Evolutionary conservation across 140 eudicot genomes (phyloP).

Genomic region (Senecio squalidus): DNA sequence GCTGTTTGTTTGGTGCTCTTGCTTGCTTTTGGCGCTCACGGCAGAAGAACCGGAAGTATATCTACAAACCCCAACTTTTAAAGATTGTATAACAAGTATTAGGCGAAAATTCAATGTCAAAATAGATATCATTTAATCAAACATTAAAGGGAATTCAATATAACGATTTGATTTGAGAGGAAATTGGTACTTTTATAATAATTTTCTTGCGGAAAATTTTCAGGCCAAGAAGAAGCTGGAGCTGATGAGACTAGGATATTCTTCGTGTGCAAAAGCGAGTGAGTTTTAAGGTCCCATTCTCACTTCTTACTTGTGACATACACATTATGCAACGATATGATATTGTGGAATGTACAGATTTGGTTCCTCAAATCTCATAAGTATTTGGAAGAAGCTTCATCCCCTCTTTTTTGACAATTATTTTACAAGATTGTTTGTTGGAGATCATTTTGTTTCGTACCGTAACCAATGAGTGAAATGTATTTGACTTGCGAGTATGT

Average conservation of each 20-base stretch:
- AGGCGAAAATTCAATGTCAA: conserved; percentile 22
- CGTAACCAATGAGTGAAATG: neutral
- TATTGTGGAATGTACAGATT: conserved; percentile 30
- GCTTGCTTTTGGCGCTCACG: conserved; percentile 91
- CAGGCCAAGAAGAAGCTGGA: conserved; percentile 94
- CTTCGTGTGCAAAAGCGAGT: conserved; percentile 22
- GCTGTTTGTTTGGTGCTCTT: conserved; percentile 95
- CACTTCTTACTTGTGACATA: conserved; percentile 17
- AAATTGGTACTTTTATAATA: conserved; percentile 30
- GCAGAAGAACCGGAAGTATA: conserved; percentile 96
- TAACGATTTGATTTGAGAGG: conserved; percentile 17
- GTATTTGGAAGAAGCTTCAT: neutral
- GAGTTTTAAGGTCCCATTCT: conserved; percentile 32
- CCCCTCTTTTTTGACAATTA: neutral
- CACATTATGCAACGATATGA: conserved; percentile 1
- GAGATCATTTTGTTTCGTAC: neutral
- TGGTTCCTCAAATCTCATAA: neutral
- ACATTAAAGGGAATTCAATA: conserved; percentile 8
- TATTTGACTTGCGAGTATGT: conserved; percentile 1
- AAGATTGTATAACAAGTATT: conserved; percentile 56
- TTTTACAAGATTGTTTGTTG: neutral
- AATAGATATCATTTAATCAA: conserved; percentile 21
- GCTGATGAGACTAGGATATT: conserved; percentile 42
- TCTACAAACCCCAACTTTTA: conserved; percentile 66
- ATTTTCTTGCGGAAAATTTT: conserved; percentile 37